Conservation (phyloP, 148 eudicot species). For the Diospyros kaki region DNA sequence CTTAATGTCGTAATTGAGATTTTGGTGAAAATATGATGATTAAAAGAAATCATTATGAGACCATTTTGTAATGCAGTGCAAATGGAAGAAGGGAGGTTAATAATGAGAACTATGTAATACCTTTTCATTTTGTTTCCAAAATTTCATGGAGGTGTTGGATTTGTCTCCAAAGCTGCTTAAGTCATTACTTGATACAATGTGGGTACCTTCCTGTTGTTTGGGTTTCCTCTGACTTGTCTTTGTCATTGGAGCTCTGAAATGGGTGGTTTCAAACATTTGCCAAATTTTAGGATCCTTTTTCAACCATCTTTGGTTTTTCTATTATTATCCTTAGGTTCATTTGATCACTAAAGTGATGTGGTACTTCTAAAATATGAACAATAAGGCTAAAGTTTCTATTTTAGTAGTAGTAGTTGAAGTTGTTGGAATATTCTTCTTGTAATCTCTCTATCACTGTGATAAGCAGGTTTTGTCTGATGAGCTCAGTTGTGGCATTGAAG, state of each 20-base stretch:
- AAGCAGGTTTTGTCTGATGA: slow-evolving; percentile 82
- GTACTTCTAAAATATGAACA: background rate
- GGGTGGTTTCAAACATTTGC: background rate
- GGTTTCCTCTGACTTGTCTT: background rate
- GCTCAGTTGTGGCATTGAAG: slow-evolving; percentile 63
- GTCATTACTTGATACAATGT: background rate
- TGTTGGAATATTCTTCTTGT: background rate
- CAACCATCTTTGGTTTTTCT: background rate
- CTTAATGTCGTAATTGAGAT: background rate
- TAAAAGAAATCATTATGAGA: background rate
- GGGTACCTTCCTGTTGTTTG: background rate
- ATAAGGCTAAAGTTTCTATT: background rate
- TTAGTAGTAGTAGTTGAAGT: background rate
- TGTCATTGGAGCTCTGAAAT: slow-evolving; percentile 3
- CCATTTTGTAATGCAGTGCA: background rate
- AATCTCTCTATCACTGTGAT: slow-evolving; percentile 3
- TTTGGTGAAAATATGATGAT: background rate
- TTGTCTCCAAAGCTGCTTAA: background rate
- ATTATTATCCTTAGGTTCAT: background rate
- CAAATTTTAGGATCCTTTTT: background rate
- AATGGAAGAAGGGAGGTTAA: background rate
- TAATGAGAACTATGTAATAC: background rate
- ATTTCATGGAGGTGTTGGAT: background rate
- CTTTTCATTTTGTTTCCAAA: too few relatives aligned
- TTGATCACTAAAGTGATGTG: background rate